Evolutionary conservation across 148 eudicot genomes (phyloP).

Genomic region (Chenopodium suecicum): DNA sequence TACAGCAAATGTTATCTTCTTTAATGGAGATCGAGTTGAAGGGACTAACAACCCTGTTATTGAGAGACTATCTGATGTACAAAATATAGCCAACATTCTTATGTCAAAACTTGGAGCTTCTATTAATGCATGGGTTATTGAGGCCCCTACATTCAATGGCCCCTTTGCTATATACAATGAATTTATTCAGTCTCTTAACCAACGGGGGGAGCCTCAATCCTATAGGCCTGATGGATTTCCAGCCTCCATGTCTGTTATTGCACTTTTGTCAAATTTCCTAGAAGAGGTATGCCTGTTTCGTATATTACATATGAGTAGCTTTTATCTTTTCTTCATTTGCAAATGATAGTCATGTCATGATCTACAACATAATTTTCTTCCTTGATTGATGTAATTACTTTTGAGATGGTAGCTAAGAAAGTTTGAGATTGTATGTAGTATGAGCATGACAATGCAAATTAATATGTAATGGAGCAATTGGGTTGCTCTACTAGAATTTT

Average conservation of each 20-base stretch:
- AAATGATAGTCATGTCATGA: background rate
- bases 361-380: background rate
- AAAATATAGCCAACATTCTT: slow-evolving; percentile 59
- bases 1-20: slow-evolving; percentile 75
- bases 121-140: slow-evolving; percentile 77
- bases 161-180: slow-evolving; percentile 83
- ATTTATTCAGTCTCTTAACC: slow-evolving; percentile 56
- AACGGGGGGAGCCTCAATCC: slow-evolving; percentile 68
- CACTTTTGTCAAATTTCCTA: slow-evolving; percentile 59
- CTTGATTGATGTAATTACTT: background rate
- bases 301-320: background rate
- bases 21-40: slow-evolving; percentile 79
- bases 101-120: slow-evolving; percentile 66
- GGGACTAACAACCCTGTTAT: slow-evolving; percentile 79
- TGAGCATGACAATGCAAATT: background rate
- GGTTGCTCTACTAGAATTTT: background rate
- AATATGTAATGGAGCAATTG: too few relatives aligned
- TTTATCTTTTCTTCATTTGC: background rate
- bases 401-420: background rate
- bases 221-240: slow-evolving; percentile 64
- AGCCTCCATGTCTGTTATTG: slow-evolving; percentile 58
- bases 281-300: slow-evolving; percentile 46
- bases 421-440: background rate
- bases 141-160: slow-evolving; percentile 79
- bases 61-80: slow-evolving; percentile 66